Evolutionary conservation across 2,329 filamentous ascomycete genomes (phyloP), one percentile per base, ranked within the genome.

Genomic region (Cordyceps militaris): DNA sequence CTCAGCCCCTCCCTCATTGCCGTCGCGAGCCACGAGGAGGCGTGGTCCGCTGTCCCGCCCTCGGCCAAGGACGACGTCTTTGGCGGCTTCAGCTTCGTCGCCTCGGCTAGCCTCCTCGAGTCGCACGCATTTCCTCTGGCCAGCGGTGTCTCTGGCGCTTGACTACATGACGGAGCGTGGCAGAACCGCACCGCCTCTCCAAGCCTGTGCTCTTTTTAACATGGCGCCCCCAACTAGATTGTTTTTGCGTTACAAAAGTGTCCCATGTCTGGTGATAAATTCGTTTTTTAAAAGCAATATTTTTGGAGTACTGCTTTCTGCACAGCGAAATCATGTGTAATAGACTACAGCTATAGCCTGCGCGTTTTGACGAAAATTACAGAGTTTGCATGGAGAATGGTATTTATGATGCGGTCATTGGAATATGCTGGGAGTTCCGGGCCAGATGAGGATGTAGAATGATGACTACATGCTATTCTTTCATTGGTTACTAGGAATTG

Each of bases 1-100:
- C 78, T 97, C 55, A 95, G 89, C 69, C 91, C 91, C 6, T 79
- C 88, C 1, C 69, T 47, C 44, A 50, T 73, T 74, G 11, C 72
- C 66, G 40, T 54, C 61, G 73, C 67, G 63, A n/a, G n/a, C 74
- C 67, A 63, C 74, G n/a, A n/a, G n/a, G n/a, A 79, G 40, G 67
- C 70, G 7, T 77, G 75, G 74, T n/a, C n/a, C n/a, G 68, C 69
- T 13, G 63, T 66, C n/a, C 64, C 28, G 68, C 65, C 53, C 4
- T 48, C 42, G 4, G 70, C 71, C 57, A 78, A 79, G 36, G 81
- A 84, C 55, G 80, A 84, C 56, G 76, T 76, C 7, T 86, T 86
- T 70, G 81, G 83, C 26, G 83, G 83, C 11, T 86, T 86, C 70
- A 85, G 82, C 67, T 86, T 81, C 64, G 82, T 84, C 57, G 81